Conservation (phyloP, 2,329 filamentous ascomycete genomes). For the Aspergillus aculeatinus region DNA sequence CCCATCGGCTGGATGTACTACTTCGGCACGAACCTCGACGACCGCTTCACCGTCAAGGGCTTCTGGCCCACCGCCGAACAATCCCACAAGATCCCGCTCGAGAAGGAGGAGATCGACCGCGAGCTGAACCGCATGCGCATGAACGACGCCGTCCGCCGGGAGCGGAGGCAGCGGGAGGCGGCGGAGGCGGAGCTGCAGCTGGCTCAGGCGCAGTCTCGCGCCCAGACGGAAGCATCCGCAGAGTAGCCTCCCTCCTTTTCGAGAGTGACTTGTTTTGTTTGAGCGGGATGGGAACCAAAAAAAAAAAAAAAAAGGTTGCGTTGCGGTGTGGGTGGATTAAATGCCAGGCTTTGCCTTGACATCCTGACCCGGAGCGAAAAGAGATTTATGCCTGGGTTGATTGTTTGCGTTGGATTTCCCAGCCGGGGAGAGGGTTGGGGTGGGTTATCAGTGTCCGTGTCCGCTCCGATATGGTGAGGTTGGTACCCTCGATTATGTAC, state of each 20-base stretch:
- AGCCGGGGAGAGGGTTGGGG: too few relatives aligned
- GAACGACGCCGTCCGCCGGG: slow-evolving; percentile 52
- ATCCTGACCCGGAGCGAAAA: too few relatives aligned
- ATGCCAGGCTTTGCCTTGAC: too few relatives aligned
- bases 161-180: slow-evolving; percentile 45
- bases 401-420: too few relatives aligned
- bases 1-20: slow-evolving; percentile 99
- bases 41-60: slow-evolving; percentile 79
- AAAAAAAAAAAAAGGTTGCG: too few relatives aligned
- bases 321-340: too few relatives aligned
- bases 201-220: slow-evolving; percentile 8
- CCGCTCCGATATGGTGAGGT: too few relatives aligned
- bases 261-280: too few relatives aligned
- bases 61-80: slow-evolving; percentile 81
- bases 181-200: slow-evolving; percentile 18
- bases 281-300: neutral
- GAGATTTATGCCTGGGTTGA: too few relatives aligned
- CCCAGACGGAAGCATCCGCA: slow-evolving; percentile 10
- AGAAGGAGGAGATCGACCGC: slow-evolving; percentile 63
- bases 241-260: too few relatives aligned
- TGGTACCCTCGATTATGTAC: slow-evolving; percentile 18
- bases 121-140: slow-evolving; percentile 69
- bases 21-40: slow-evolving; percentile 96
- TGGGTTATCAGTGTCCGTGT: neutral
- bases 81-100: slow-evolving; percentile 54